Base-by-base conservation (phyloP, 139 green algal genomes). In the Micromonas pusilla region DNA sequence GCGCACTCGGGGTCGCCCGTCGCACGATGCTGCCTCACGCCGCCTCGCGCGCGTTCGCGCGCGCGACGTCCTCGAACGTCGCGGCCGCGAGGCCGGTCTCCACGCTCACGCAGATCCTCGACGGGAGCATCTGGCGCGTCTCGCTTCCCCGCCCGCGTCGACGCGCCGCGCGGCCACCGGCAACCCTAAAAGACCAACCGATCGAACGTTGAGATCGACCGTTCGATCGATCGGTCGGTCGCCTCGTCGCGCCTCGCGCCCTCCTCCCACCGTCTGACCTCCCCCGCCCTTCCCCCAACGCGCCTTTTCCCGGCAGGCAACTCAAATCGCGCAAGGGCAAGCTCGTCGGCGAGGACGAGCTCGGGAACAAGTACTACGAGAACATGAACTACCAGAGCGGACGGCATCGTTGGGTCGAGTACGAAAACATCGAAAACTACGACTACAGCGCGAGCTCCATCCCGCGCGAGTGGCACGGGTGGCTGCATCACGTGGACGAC, bases 341-440 rank as follows among this genome's bases (percentile, higher is more conserved):
- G n/a, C 68, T 75, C 37, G 37, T 75, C 37, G 68, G 68, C 1
- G 30, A 28, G 21, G 68, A 75, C 53, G 37, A 63, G 21, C 25
- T 39, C 36, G 68, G 68, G 21, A 75, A 75, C 37, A 32, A 63
- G 38, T 75, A 75, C 53, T 75, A 63, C 68, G 68, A 75, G 33
- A 63, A 75, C 38, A 63, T 6, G 23, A 36, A 32, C 25, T 62
- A 63, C 38, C 68, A 75, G 38, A 28, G 36, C 28, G 68, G 68
- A n/a, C 68, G 68, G 23, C 53, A 38, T 38, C 37, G 68, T 16
- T 75, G 68, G 68, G 68, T 75, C n/a, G 38, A 36, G 6, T 64
- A 64, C 37, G 30, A 31, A 39, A 23, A 75, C 30, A 23, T 63
- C 34, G 6, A 65, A 34, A 57, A 57, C 45, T 57, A n/a, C n/a